Evolutionary conservation across 2,329 filamentous ascomycete genomes (phyloP).

Genomic region (Fusarium mexicanum): DNA sequence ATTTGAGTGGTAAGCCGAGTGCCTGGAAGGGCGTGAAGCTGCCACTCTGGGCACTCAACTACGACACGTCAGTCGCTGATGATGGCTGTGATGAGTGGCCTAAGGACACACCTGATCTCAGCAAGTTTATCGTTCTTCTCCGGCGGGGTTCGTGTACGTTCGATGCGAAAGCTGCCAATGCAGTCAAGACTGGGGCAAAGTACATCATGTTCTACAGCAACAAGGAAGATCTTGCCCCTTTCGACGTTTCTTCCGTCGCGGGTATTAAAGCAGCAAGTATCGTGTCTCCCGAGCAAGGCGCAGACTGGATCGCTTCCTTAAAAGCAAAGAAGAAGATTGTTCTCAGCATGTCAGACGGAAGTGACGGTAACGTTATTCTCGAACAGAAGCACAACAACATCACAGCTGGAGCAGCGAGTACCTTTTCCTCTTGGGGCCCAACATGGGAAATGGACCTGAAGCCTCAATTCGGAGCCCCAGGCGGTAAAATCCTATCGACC

Average conservation of each 20-base stretch:
- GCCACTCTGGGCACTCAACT: constrained; percentile 60
- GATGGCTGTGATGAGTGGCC: constrained; percentile 65
- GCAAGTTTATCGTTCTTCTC: constrained; percentile 66
- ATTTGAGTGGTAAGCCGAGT: constrained; percentile 52
- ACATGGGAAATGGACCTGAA: constrained; percentile 67
- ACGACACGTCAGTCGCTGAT: constrained; percentile 57
- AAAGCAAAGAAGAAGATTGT: constrained; percentile 55
- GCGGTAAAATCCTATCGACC: constrained; percentile 67
- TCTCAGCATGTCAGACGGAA: constrained; percentile 56
- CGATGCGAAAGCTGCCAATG: constrained; percentile 62
- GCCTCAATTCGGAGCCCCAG: constrained; percentile 65
- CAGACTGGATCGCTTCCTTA: constrained; percentile 55
- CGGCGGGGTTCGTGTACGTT: constrained; percentile 68
- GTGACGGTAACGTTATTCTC: constrained; percentile 50
- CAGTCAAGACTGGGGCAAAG: constrained; percentile 64
- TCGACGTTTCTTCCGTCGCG: constrained; percentile 46
- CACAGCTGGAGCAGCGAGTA: constrained; percentile 62
- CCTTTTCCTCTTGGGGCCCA: constrained; percentile 68
- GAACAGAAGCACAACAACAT: constrained; percentile 50
- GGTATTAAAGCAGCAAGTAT: constrained; percentile 53
- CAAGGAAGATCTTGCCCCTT: constrained; percentile 45
- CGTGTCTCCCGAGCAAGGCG: constrained; percentile 54
- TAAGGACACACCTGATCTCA: constrained; percentile 65
- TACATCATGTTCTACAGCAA: constrained; percentile 73
- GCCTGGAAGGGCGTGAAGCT: constrained; percentile 58